Evolutionary conservation across 352 stramenopile genomes (phyloP).

Genomic region (Pythium rhizo-oryzae): DNA sequence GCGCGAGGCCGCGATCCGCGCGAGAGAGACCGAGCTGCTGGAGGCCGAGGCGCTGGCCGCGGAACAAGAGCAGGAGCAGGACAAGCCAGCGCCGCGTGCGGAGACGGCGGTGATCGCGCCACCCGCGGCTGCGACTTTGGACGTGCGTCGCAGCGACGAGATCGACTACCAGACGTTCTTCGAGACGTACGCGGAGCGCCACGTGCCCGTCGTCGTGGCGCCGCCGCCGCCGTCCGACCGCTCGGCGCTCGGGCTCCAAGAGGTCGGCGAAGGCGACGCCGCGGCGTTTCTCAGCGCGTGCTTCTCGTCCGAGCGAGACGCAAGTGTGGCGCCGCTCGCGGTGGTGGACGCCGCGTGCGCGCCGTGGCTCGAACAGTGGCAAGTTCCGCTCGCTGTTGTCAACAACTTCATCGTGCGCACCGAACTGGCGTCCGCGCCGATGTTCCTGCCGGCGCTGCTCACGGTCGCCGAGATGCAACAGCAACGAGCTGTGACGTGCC

Average conservation of each 20-base stretch:
- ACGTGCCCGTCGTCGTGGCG: conserved; percentile 40
- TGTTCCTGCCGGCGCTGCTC: conserved; percentile 39
- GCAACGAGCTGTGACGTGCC: conserved; percentile 37
- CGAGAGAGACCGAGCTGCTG: too few relatives aligned
- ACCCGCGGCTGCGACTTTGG: conserved; percentile 9
- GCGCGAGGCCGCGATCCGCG: background rate
- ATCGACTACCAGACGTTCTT: conserved; percentile 72
- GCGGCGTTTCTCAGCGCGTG: conserved; percentile 29
- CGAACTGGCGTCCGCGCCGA: conserved; percentile 34
- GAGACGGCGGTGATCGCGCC: too few relatives aligned
- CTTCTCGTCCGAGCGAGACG: conserved; percentile 12
- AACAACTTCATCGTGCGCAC: conserved; percentile 78
- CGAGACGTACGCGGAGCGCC: conserved; percentile 47
- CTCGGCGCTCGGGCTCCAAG: background rate
- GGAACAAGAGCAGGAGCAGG: background rate
- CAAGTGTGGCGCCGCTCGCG: conserved; percentile 21
- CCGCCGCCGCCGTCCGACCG: background rate
- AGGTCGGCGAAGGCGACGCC: background rate
- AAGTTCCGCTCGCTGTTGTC: conserved; percentile 50
- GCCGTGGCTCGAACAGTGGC: conserved; percentile 43
- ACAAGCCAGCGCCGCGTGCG: too few relatives aligned
- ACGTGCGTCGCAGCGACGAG: conserved; percentile 20
- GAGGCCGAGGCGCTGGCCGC: too few relatives aligned
- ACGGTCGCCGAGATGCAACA: background rate
- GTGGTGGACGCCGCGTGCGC: conserved; percentile 37